These are phyloP conservation scores for Aspergillus ochraceoroseus DNA, from an alignment of 2,329 filamentous ascomycete genomes.

Conservation along the genomic window DNA sequence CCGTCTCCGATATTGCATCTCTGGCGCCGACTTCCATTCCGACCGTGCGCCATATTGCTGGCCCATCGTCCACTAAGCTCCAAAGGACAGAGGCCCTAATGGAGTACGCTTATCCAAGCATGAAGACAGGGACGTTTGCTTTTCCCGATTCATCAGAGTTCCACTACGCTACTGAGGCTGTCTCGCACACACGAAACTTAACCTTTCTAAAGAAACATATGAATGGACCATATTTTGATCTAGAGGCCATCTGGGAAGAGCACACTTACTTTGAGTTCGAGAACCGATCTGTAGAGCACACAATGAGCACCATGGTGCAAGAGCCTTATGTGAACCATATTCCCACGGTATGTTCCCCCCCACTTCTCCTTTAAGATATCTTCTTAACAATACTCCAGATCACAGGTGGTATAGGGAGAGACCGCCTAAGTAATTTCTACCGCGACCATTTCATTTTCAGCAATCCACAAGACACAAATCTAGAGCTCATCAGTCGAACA, in stretches of 20 bases:
- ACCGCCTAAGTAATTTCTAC: slow-evolving; percentile 60
- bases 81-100: slow-evolving; percentile 8
- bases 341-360: slow-evolving; percentile 51
- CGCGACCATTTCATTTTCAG: slow-evolving; percentile 65
- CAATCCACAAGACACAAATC: slow-evolving; percentile 60
- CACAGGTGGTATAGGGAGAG: slow-evolving; percentile 63
- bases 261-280: slow-evolving; percentile 66
- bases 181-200: slow-evolving; percentile 57
- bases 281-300: slow-evolving; percentile 60
- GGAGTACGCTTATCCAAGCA: slow-evolving; percentile 44
- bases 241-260: slow-evolving; percentile 71
- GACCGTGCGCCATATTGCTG: slow-evolving; percentile 3
- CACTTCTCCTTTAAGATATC: neutral
- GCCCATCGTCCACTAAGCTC: neutral
- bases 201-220: slow-evolving; percentile 59
- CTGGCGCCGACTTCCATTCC: neutral
- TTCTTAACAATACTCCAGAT: slow-evolving; percentile 33
- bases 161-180: slow-evolving; percentile 49
- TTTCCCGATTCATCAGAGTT: slow-evolving; percentile 48
- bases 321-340: slow-evolving; percentile 73
- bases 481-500: slow-evolving; percentile 64
- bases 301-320: slow-evolving; percentile 71
- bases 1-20: neutral
- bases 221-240: slow-evolving; percentile 62
- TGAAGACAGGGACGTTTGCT: slow-evolving; percentile 40